A percentile compares a stretch with the other conserved stretches of the same genome.
Conservation (phyloP, 2,329 filamentous ascomycete species). For the Fusarium siculi region DNA sequence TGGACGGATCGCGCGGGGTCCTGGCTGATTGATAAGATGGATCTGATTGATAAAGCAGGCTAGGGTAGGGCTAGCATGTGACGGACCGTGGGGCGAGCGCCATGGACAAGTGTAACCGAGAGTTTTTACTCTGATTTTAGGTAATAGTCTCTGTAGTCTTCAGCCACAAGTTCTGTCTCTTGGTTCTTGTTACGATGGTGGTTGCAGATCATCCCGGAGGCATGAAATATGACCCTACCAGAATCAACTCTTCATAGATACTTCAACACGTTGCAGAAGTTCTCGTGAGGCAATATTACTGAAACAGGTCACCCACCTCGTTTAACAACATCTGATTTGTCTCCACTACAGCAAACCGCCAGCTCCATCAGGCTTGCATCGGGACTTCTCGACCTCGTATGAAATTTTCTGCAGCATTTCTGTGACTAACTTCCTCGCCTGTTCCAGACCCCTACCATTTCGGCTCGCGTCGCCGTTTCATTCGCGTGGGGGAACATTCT, state of each 20-base stretch:
- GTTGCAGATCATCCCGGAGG: neutral
- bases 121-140: neutral
- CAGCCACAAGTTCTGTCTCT: neutral
- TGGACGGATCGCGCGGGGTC: neutral
- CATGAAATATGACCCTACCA: neutral
- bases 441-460: neutral
- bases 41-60: neutral
- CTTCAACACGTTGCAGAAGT: neutral
- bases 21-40: conserved; percentile 3
- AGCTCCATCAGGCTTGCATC: neutral
- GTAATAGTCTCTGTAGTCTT: neutral
- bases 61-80: neutral
- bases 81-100: neutral
- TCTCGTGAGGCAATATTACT: neutral
- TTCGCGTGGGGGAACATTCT: neutral
- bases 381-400: neutral
- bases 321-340: neutral
- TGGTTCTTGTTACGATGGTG: neutral
- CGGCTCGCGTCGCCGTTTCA: neutral
- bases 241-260: neutral
- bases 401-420: neutral
- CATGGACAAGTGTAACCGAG: neutral
- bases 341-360: neutral
- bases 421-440: neutral
- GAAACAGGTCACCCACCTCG: neutral